Conservation (phyloP, 768 basidiomycete species). For the Pleurotus sapidus region DNA sequence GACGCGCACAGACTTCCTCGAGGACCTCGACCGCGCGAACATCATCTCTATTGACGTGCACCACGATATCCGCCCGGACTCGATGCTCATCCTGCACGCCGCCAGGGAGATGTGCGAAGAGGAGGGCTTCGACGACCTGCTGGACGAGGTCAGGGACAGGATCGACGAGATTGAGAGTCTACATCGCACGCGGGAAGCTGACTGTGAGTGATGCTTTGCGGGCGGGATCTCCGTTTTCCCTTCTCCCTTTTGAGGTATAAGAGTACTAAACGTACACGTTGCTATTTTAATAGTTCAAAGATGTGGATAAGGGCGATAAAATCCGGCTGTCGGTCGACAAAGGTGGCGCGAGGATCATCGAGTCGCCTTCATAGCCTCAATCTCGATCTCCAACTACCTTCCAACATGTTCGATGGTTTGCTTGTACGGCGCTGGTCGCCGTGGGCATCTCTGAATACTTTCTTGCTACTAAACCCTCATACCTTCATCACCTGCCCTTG, state of each 20-base stretch:
- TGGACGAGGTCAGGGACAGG: slow-evolving; percentile 69
- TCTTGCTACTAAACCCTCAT: too few relatives aligned
- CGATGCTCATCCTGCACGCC: slow-evolving; percentile 70
- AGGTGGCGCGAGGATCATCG: slow-evolving; percentile 36
- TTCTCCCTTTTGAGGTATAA: slow-evolving; percentile 27
- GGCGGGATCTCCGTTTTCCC: not conserved
- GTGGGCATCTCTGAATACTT: too few relatives aligned
- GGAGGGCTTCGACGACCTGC: slow-evolving; percentile 76
- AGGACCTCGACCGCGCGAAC: slow-evolving; percentile 66
- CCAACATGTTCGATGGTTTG: too few relatives aligned
- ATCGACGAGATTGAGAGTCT: slow-evolving; percentile 88
- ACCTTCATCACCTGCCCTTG: too few relatives aligned
- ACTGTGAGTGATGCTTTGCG: slow-evolving; percentile 43
- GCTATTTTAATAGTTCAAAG: slow-evolving; percentile 39
- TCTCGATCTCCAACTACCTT: too few relatives aligned
- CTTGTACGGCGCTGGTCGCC: too few relatives aligned
- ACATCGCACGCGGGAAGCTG: slow-evolving; percentile 75
- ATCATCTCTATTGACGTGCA: slow-evolving; percentile 80
- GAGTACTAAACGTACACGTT: slow-evolving; percentile 26
- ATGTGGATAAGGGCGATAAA: slow-evolving; percentile 42
- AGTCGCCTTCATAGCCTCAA: slow-evolving; percentile 12
- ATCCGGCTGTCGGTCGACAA: slow-evolving; percentile 59
- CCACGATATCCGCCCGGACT: slow-evolving; percentile 79
- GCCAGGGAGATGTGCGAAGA: slow-evolving; percentile 68
- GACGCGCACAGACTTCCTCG: slow-evolving; percentile 83